Percentiles rank a stretch among this genome's conserved stretches.
These are phyloP conservation scores for Ilex asprella DNA, from an alignment of 257 asterid genomes.

Conservation along the genomic window DNA sequence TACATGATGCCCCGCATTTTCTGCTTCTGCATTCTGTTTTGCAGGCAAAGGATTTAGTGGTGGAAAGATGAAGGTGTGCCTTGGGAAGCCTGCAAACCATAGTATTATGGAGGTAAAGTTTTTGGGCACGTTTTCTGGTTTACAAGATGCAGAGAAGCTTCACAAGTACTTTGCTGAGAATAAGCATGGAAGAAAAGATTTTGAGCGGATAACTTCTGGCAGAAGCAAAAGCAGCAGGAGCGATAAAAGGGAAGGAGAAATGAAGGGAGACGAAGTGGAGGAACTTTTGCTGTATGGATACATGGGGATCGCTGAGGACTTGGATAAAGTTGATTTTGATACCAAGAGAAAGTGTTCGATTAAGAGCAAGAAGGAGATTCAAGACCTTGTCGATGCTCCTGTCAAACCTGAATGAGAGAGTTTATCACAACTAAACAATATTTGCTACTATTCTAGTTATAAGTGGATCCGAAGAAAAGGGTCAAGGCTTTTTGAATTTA, in stretches of 20 bases:
- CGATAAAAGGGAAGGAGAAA: not conserved
- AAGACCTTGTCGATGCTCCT: conserved; percentile 26
- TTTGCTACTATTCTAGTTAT: no score
- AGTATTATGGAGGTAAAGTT: conserved; percentile 28
- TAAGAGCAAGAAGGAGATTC: conserved; percentile 30
- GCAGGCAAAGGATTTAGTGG: conserved; percentile 27
- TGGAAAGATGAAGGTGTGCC: conserved; percentile 23
- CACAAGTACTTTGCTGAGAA: conserved; percentile 22
- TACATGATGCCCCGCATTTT: not conserved
- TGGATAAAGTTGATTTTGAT: conserved; percentile 31
- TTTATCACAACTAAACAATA: not conserved
- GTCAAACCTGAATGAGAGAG: conserved; percentile 3
- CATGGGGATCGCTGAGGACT: conserved; percentile 32
- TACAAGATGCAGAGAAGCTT: conserved; percentile 30
- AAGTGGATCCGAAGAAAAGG: no score
- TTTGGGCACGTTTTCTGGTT: conserved; percentile 24
- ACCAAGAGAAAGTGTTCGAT: conserved; percentile 25
- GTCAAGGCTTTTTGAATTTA: no score
- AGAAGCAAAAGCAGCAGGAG: not conserved
- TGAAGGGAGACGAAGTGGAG: conserved; percentile 9
- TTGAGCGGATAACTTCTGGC: conserved; percentile 7
- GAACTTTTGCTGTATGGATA: conserved; percentile 24
- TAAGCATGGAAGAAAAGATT: conserved; percentile 22
- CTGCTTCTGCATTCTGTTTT: not conserved
- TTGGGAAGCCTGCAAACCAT: conserved; percentile 24